Evolutionary conservation across 2,329 filamentous ascomycete genomes (phyloP), one percentile per base, ranked within the genome.

Genomic region (Pleurostoma richardsiae): DNA sequence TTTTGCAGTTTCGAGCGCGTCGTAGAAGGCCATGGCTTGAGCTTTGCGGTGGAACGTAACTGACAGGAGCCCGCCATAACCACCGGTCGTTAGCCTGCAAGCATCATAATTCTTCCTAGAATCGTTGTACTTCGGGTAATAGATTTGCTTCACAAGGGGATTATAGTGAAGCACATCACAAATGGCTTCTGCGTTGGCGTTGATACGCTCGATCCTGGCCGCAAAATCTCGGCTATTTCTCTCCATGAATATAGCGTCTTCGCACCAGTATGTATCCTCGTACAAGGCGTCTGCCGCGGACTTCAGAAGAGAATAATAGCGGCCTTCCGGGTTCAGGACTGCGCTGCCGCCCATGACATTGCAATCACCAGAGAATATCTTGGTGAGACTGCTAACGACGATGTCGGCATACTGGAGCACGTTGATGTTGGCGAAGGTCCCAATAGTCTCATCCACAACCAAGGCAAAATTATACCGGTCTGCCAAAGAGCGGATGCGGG

Each of bases 321-420:
- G 80, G n/a, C 83, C 73, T 47, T 83, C 79, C 1, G 80, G 80
- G 58, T 85, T 85, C 41, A 85, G 62, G 45, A 85, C 79, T 41
- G 76, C 69, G 53, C 85, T 87, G 47, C 94, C 94, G 49, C 91
- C 94, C 92, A 97, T 97, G 55, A 99, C 94, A 65, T 99, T 97
- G 65, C 89, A 94, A 67, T 96, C 94, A 43, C 94, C 94, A 47
- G 90, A 95, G 70, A 99, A 99, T 45, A 97, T 86, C 66, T 99
- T 99, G 42, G 94, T 97, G 49, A 99, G 74, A 62, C 89, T 95
- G 72, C 89, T 96, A 47, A 96, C 92, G 4, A 97, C 88, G 11
- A 97, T 77, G 66, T 99, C 94, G 49, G 90, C 88, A 60, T 85
- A 87, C 3, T 86, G 89, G 4, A 99, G 77, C 4, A 99, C 89